phyloP scores from a whole-genome alignment of 2,329 filamentous ascomycete species.

The Colletotrichum horii region DNA sequence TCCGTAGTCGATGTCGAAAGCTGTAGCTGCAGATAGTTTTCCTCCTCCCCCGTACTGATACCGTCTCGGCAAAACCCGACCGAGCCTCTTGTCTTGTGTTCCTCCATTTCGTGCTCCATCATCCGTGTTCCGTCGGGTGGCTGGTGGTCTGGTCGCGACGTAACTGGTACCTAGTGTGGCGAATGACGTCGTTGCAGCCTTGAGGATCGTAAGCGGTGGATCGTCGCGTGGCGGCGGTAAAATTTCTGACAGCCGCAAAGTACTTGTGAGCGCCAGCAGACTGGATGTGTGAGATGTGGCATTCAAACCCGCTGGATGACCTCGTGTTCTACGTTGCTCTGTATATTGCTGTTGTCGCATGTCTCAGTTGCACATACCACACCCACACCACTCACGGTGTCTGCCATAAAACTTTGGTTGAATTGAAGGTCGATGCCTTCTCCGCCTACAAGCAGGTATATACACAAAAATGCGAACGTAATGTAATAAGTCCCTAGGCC shows the following conservation, averaged over 20 bases:
- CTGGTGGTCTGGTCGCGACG: background rate
- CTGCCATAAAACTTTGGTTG: background rate
- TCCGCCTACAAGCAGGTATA: background rate
- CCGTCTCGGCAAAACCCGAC: background rate
- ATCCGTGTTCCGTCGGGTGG: background rate
- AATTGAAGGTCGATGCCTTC: slow-evolving; percentile 1
- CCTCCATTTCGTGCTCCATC: background rate
- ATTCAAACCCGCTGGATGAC: background rate
- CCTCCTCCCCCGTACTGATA: background rate
- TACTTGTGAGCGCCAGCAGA: background rate
- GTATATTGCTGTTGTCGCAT: background rate
- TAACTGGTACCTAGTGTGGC: slow-evolving; percentile 3
- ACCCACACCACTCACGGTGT: background rate
- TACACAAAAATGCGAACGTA: slow-evolving; percentile 11
- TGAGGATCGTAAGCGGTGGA: background rate
- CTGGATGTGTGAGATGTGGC: background rate
- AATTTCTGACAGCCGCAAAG: background rate
- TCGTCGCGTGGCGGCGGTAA: background rate
- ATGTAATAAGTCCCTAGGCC: background rate
- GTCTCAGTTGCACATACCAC: background rate
- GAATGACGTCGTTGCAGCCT: slow-evolving; percentile 13
- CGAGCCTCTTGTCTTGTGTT: background rate
- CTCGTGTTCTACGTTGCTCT: background rate
- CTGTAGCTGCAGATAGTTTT: background rate
- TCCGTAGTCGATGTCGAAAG: background rate